Base-by-base conservation (phyloP, 73 alveolate genomes). In the Chromera velia region DNA sequence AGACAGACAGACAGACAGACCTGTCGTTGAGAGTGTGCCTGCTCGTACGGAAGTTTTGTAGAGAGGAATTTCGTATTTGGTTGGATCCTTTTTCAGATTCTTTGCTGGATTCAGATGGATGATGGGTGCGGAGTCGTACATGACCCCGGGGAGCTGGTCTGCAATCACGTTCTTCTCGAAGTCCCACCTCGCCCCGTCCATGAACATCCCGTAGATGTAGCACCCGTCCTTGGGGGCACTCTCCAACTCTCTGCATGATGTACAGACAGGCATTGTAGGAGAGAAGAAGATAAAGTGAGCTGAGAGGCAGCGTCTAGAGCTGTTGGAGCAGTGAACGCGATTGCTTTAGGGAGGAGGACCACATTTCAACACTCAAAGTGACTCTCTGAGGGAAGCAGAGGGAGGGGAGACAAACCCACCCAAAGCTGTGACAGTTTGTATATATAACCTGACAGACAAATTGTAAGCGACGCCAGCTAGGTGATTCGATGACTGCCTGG, bases 11-110 rank as follows among this genome's bases (percentile, higher is more conserved):
- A 40, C 22, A 40, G 55, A 40, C 55, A 40, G 22, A 24, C 99
- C 99, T 4, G 99, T 95, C 9, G 99, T 94, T 77, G 94, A 83
- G 48, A 97, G 84, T 33, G 98, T 95, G 33, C 99, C 99, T 30
- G 98, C 99, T 82, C 99, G 91, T 73, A 94, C 95, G 17, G 97
- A 87, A 26, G 99, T 97, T 88, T 97, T 97, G 92, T 94, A 97
- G 74, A 97, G 96, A 22, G 99, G 99, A 86, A 96, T 90, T 27
- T 81, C 75, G 90, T 92, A 95, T 83, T 90, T 96, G 48, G 64
- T 82, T 28, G 89, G 87, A 67, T 87, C 86, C 47, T 81, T 75
- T 69, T 82, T 81, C 78, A 91, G 89, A 72, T 89, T 87, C 66
- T 89, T 84, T 45, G 84, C 80, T 0, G 98, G 98, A 31, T 73